phyloP scores from a whole-genome alignment of 1,284 basidiomycete species.

The Apiotrichum porosum region DNA sequence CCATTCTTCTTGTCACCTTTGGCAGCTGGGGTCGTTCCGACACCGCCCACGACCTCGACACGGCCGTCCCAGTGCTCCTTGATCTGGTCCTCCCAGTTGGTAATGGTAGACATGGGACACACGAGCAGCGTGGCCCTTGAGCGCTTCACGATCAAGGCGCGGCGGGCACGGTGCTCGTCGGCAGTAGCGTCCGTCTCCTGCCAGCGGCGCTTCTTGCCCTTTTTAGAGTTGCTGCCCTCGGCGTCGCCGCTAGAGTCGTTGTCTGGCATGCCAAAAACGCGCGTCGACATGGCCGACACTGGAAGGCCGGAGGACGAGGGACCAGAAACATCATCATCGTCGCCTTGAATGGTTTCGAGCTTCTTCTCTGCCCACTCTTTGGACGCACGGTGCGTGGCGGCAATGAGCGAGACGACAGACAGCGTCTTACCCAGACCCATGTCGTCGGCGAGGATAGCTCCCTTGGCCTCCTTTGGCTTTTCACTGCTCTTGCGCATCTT shows the following conservation, averaged over 20 bases:
- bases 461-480: constrained; percentile 72
- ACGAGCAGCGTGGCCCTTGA: constrained; percentile 92
- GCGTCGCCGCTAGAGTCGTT: no score
- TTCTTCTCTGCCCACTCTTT: constrained; percentile 56
- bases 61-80: constrained; percentile 88
- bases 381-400: constrained; percentile 72
- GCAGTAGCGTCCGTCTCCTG: constrained; percentile 24
- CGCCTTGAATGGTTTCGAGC: constrained; percentile 47
- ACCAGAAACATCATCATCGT: constrained; percentile 35
- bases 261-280: constrained; percentile 76
- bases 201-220: constrained; percentile 39
- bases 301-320: constrained; percentile 49
- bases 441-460: constrained; percentile 89
- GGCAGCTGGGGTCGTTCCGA: constrained; percentile 16
- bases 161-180: constrained; percentile 51
- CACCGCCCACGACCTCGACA: constrained; percentile 74
- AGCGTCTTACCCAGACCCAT: constrained; percentile 99
- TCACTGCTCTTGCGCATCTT: constrained; percentile 48
- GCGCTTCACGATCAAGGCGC: constrained; percentile 67
- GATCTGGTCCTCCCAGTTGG: constrained; percentile 99
- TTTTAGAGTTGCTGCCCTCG: constrained; percentile 15
- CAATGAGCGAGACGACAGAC: constrained; percentile 82
- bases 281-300: constrained; percentile 64
- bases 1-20: constrained; percentile 25
- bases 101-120: constrained; percentile 91